Conservation (phyloP, 768 basidiomycete species). For the Tricholoma matsutake region DNA sequence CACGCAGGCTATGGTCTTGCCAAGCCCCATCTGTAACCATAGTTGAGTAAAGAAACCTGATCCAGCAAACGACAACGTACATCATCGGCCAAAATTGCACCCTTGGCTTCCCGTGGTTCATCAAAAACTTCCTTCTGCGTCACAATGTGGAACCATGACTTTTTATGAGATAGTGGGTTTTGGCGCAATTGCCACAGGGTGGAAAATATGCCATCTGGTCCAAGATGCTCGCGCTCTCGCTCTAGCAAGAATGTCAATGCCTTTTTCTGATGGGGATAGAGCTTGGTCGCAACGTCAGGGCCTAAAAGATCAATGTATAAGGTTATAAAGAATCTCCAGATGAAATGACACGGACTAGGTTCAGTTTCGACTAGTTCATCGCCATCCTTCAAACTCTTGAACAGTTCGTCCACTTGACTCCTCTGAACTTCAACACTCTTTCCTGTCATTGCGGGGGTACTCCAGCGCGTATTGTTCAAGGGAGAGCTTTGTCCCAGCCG, state of each 20-base stretch:
- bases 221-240: constrained; percentile 67
- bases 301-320: constrained; percentile 31
- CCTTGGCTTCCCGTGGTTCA: constrained; percentile 72
- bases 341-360: constrained; percentile 49
- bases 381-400: constrained; percentile 83
- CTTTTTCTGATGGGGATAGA: constrained; percentile 99
- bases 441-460: constrained; percentile 49
- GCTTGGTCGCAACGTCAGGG: constrained; percentile 71
- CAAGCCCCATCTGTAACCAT: constrained; percentile 83
- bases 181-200: constrained; percentile 67
- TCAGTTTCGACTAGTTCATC: constrained; percentile 86
- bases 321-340: not conserved
- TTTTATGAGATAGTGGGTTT: constrained; percentile 43
- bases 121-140: constrained; percentile 73
- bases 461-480: constrained; percentile 49
- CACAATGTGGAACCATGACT: constrained; percentile 77
- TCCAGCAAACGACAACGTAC: constrained; percentile 44
- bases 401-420: constrained; percentile 91
- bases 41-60: constrained; percentile 6
- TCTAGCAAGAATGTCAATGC: constrained; percentile 94
- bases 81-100: constrained; percentile 95
- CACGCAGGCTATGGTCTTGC: constrained; percentile 95
- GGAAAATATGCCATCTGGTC: constrained; percentile 57
- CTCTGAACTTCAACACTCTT: constrained; percentile 91
- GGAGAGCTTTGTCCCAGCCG: constrained; percentile 37